Evolutionary conservation across 2,329 filamentous ascomycete species (phyloP), one percentile per base, ranked within the genome.

Genomic region (Eurotiales sp.): DNA sequence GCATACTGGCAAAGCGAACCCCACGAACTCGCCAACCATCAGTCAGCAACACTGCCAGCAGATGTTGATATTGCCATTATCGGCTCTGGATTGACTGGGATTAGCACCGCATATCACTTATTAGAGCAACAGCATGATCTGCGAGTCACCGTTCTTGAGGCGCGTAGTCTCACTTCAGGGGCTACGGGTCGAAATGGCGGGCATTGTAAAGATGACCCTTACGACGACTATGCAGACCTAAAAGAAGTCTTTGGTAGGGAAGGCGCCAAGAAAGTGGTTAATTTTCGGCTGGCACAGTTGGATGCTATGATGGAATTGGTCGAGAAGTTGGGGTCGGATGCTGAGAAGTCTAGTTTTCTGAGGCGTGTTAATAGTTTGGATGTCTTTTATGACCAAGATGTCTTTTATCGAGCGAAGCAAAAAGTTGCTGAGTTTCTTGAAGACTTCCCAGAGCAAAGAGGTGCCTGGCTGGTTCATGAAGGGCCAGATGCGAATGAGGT

Each of bases 181-280:
- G 68, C 68, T 1, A 70, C 68, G 1, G 68, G 68, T 2, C 60
- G 68, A 10, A 70, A 71, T 59, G 68, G 67, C 11, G 68, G 67
- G 0, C 66, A 70, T 44, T 59, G 58, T 51, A 62, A 62, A 46
- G 77, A 88, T 57, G 84, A 95, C 21, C 78, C 83, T 0, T 93
- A 90, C 64, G 68, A 90, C 29, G 89, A 95, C 65, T 84, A 86
- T 61, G 90, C 90, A 0, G 89, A 95, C 62, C 79, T 96, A 62
- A 85, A 84, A 8, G 53, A 56, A 12, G 47, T 57, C 14, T 57
- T 56, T 36, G 64, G 68, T 0, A 47, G 55, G 0, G 58, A 69
- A 42, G 64, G 61, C 12, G 73, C 66, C 0, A 59, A 62, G 25
- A 65, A 69, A 42, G 61, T 74, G 49, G 66, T 65, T 2, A 59